Conservation (phyloP, 106 monocot genomes). For the Platanthera zijinensis region DNA sequence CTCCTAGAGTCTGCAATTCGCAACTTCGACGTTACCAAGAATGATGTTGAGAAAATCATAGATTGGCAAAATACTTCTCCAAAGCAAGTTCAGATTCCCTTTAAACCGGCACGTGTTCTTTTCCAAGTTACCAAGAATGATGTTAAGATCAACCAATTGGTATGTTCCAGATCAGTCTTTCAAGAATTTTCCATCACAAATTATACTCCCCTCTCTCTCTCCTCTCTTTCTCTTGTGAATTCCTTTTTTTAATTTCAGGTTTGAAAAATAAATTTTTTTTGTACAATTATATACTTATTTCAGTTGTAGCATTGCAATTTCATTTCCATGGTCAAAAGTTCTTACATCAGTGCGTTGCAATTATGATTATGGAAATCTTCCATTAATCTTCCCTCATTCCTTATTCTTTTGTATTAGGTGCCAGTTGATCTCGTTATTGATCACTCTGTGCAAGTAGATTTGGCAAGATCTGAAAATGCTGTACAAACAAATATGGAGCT, state of each 20-base stretch:
- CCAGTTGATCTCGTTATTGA: slow-evolving; percentile 88
- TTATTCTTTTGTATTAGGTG: slow-evolving; percentile 30
- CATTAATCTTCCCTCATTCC: background rate
- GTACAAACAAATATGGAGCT: slow-evolving; percentile 84
- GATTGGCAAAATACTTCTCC: slow-evolving; percentile 93
- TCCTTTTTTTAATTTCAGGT: background rate
- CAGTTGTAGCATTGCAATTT: background rate
- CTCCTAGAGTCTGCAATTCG: slow-evolving; percentile 87
- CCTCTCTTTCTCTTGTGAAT: no score
- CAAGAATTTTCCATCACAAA: background rate
- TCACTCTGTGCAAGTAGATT: slow-evolving; percentile 79
- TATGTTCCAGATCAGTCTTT: slow-evolving; percentile 8
- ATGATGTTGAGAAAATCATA: slow-evolving; percentile 90
- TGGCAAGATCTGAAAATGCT: slow-evolving; percentile 81
- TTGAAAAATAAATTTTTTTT: background rate
- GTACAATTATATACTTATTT: background rate
- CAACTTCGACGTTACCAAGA: slow-evolving; percentile 76
- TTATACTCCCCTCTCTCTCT: background rate
- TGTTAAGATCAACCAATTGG: slow-evolving; percentile 86
- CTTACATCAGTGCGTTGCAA: background rate
- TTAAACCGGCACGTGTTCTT: slow-evolving; percentile 95
- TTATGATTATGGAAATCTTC: background rate
- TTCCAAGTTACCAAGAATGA: slow-evolving; percentile 89
- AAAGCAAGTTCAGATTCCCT: slow-evolving; percentile 77
- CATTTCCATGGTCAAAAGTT: background rate